Evolutionary conservation across 306 rosid genomes (phyloP), one percentile per base, ranked within the genome.

Genomic region (Cucurbita maxima): DNA sequence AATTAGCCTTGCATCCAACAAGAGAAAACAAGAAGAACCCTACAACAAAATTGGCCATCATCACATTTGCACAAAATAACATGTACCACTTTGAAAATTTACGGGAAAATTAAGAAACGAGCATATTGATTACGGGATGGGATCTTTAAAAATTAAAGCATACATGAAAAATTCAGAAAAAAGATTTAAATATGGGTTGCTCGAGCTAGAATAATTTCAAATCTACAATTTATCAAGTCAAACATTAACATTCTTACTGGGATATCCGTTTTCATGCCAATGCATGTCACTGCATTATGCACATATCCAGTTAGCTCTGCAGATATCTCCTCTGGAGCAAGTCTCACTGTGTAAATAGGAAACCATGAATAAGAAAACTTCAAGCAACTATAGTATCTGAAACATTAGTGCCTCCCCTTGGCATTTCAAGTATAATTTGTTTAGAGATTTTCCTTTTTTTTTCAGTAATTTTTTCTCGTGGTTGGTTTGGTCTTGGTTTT

Each of bases 251-350:
- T 61, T 56, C 63, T 84, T 82, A 93, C 98, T 80, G 98, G 98
- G 85, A 93, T 87, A 74, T 87, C 90, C 37, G 94, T 88, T 77
- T 85, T 93, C 97, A 88, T 86, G 90, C 96, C 98, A 75, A 93
- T 76, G 75, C 98, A 93, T 63, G 97, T 93, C 77, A 93, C 90
- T 57, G 87, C 97, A 63, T 93, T 93, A 85, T 85, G 98, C 77
- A 80, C 93, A 78, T 67, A 93, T 75, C 98, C 98, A 70, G 96
- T 90, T 86, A 93, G 77, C 40, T 84, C 79, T 0, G 43, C 51
- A 56, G 98, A 93, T 30, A 62, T 82, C 78, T 90, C 97, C 83
- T 90, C 97, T 9, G 97, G 94, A 58, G 92, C 98, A 76, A 90
- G 94, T 86, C 98, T 93, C 87, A 93, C 98, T 88, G 89, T 80